A percentile compares a stretch with the other conserved stretches of the same genome.
Conservation (phyloP, 2,329 filamentous ascomycete species). For the Stemphylium beticola region DNA sequence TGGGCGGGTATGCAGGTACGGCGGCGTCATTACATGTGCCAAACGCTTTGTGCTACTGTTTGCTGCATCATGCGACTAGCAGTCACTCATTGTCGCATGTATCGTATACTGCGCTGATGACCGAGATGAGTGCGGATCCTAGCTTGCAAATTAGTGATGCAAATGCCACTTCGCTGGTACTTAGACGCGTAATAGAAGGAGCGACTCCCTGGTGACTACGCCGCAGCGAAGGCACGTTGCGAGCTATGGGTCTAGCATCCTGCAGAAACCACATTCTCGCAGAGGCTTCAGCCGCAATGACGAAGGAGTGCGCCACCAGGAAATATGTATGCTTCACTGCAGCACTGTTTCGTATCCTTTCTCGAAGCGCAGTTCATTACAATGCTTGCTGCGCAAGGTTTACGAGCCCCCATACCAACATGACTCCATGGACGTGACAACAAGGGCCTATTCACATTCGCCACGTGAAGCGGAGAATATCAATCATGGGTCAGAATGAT, state of each 20-base stretch:
- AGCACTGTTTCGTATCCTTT: too few species aligned
- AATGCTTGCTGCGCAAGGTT: too few species aligned
- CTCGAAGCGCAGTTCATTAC: too few species aligned
- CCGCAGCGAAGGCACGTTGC: constrained; percentile 1
- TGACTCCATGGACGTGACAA: background rate
- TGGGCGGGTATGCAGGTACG: background rate
- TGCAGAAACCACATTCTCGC: background rate
- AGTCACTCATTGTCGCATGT: background rate
- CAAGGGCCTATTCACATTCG: background rate
- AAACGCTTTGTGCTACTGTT: background rate
- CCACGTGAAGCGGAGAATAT: background rate
- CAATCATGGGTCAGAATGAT: background rate
- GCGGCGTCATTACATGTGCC: background rate
- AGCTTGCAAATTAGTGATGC: background rate
- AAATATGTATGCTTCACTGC: background rate
- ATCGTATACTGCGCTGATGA: background rate
- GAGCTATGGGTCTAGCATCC: background rate
- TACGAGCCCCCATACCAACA: background rate
- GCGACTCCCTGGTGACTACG: background rate
- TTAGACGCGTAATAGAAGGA: background rate
- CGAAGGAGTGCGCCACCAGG: background rate
- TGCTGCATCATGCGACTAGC: background rate
- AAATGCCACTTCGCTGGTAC: background rate
- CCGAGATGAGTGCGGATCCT: constrained; percentile 1
- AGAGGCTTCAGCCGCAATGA: background rate